Base-by-base conservation (phyloP, 2,329 filamentous ascomycete species). In the Monosporascus sp. region DNA sequence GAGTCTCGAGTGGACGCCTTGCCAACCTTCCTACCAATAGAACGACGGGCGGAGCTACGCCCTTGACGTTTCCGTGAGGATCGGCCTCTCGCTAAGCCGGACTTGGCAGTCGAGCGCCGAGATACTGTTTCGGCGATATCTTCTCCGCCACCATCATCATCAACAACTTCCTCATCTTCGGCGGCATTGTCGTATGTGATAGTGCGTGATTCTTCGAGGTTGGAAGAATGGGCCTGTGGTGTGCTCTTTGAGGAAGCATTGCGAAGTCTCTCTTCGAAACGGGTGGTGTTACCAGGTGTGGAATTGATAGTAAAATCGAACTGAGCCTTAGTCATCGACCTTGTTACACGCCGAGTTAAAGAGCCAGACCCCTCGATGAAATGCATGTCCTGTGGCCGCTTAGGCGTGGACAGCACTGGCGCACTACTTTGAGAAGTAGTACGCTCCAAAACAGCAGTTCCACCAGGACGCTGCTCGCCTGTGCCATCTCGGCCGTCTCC, bases 161-260 rank as follows among this genome's bases (percentile, higher is more conserved):
- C 37, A 2, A 34, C 5, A 9, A 37, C 36, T 20, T 49, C 56
- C 19, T 54, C 40, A 34, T 52, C 50, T 17, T 40, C 46, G 8
- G 26, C 52, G 26, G 46, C 20, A 24, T 50, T 41, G 19, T 48
- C 50, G 24, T 60, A 58, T 16, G 50, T 20, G 31, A 63, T 59
- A 26, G 60, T 57, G 20, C 38, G 52, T 5, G 63, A 58, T 2
- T 61, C 56, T 34, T 64, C 63, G 3, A 65, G 54, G 8, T 44
- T 56, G 8, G 61, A 63, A 48, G 54, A 37, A 4, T 26, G 49
- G 2, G 46, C 47, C 5, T 38, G 31, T 47, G n/a, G 26, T 17
- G 31, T 34, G 9, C 26, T 27, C 19, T 50, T 57, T 20, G 50
- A 53, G 2, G 53, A 52, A 2, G 56, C 53, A 17, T 24, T 41